Base-by-base conservation (phyloP, 495 filamentous ascomycete genomes). In the Diplogelasinospora grovesii region DNA sequence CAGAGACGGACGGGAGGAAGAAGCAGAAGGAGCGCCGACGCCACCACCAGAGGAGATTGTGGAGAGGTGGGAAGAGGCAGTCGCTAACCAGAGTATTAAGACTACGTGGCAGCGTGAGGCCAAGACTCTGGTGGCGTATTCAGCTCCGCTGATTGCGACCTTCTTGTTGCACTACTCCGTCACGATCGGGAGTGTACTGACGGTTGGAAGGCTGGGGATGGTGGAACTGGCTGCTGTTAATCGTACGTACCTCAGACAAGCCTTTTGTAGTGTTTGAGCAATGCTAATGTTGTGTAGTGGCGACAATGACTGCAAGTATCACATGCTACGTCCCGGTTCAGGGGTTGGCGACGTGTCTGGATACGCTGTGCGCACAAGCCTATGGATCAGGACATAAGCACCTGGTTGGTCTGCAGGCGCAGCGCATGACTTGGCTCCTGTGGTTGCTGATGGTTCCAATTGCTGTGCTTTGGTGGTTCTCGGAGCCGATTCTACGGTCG, bases 71-170 rank as follows among this genome's bases (percentile, higher is more conserved):
- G 82, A 87, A 41, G 78, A 83, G 27, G 85, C 86, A 1, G 85
- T 90, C n/a, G 68, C 73, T 1, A 71, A 76, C 3, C 83, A 85
- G 4, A 65, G 69, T 43, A 84, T 93, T 43, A 77, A 82, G 36
- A 94, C 88, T 2, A 87, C 83, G 0, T 93, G 86, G 84, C 77
- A 79, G 50, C 75, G 85, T 41, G 88, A 95, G 66, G 71, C 79
- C 1, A 79, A 82, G 56, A 82, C 85, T 0, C 54, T 73, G 19
- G 55, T 57, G 3, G 64, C 59, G 48, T 82, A 81, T 44, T 70
- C 78, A 0, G 61, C 59, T 3, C 72, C 79, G 0, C 57, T 87
- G 10, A 75, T 83, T 32, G 46, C 81, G 9, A 85, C 83, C 0
- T 86, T 85, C 48, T 22, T 84, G 13, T 63, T 87, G 8, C 83